Percentiles rank a stretch among this genome's conserved stretches.
phyloP scores from a whole-genome alignment of 257 asterid species.

The Solanum boliviense region DNA sequence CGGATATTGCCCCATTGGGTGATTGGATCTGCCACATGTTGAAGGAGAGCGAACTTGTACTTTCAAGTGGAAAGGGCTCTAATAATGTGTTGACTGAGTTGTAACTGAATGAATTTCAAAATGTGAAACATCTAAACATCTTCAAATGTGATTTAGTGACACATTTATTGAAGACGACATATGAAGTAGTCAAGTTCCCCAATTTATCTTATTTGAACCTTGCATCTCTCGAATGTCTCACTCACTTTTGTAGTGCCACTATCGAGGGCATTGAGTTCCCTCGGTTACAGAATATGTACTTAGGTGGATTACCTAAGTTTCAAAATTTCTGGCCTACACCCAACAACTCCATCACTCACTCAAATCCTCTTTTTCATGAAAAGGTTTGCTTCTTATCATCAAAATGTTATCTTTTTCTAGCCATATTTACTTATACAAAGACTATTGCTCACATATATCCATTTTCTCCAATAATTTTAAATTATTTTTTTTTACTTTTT shows the following conservation, averaged over 20 bases:
- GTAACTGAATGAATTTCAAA: neutral
- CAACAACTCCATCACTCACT: neutral
- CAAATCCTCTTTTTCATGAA: neutral
- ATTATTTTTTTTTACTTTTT: too few species aligned
- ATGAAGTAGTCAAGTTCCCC: neutral
- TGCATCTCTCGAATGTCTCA: accelerated
- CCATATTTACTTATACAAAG: too few species aligned
- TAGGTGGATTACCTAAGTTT: neutral
- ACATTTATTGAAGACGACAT: neutral
- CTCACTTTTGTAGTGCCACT: neutral
- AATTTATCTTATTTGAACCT: neutral
- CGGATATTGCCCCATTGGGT: neutral
- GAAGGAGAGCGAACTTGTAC: neutral
- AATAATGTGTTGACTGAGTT: neutral
- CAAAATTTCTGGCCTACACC: neutral
- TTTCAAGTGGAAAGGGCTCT: neutral
- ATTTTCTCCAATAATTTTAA: too few species aligned
- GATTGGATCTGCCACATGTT: neutral
- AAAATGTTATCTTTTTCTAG: too few species aligned
- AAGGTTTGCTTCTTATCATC: neutral
- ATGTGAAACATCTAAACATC: neutral
- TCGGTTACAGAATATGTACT: neutral
- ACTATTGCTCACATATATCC: too few species aligned
- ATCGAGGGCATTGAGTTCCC: neutral
- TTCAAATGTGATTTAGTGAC: neutral